Evolutionary conservation across 2,329 filamentous ascomycete genomes (phyloP).

Genomic region (Aspergillus caelatus): DNA sequence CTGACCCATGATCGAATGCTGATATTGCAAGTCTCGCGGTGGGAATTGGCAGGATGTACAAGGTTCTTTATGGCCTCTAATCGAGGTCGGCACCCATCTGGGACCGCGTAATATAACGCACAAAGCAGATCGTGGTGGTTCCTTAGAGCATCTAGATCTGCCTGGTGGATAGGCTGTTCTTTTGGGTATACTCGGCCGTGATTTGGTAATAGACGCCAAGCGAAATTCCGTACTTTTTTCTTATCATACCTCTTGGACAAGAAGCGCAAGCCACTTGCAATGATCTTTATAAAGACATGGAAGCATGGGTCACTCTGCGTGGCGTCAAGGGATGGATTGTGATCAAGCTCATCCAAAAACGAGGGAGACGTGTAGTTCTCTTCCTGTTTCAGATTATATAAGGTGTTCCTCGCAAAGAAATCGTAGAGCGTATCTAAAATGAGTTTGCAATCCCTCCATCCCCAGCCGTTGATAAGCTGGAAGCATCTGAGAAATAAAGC

Average conservation of each 20-base stretch:
- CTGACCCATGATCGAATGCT: slow-evolving; percentile 62
- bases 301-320: slow-evolving; percentile 57
- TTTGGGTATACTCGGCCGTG: slow-evolving; percentile 64
- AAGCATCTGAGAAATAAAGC: slow-evolving; percentile 56
- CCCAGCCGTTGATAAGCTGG: slow-evolving; percentile 57
- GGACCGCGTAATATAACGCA: slow-evolving; percentile 61
- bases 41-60: slow-evolving; percentile 60
- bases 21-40: slow-evolving; percentile 62
- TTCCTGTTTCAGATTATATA: slow-evolving; percentile 58
- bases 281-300: slow-evolving; percentile 61
- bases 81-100: slow-evolving; percentile 55
- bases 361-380: slow-evolving; percentile 53
- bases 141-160: slow-evolving; percentile 59
- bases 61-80: slow-evolving; percentile 56
- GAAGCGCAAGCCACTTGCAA: slow-evolving; percentile 53
- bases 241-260: slow-evolving; percentile 52
- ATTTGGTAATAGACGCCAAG: slow-evolving; percentile 62
- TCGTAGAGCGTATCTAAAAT: slow-evolving; percentile 59
- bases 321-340: slow-evolving; percentile 47
- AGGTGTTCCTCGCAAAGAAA: slow-evolving; percentile 59
- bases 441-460: slow-evolving; percentile 59
- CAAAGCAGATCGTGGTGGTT: slow-evolving; percentile 66
- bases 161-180: slow-evolving; percentile 55
- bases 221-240: slow-evolving; percentile 59
- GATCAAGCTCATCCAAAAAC: slow-evolving; percentile 57